Evolutionary conservation across 2,329 filamentous ascomycete species (phyloP).

Genomic region (Stenocarpella maydis): DNA sequence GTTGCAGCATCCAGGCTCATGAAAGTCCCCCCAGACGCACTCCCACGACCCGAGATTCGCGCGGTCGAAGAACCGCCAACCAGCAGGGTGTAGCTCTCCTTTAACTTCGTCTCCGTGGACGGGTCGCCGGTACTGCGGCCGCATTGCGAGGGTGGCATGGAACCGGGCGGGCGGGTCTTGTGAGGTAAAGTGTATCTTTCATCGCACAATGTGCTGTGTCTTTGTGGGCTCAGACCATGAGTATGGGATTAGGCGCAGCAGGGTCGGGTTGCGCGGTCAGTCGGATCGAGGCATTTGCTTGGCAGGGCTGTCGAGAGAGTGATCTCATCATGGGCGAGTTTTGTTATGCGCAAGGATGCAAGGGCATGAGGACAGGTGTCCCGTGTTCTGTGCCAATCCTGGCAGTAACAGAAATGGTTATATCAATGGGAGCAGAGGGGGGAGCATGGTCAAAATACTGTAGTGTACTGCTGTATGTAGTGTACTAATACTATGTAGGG

Average conservation of each 20-base stretch:
- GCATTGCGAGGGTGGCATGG: conserved; percentile 3
- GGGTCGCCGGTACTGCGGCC: neutral
- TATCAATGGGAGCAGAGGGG: neutral
- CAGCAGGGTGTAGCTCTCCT: no score
- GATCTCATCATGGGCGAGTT: neutral
- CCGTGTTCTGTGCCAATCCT: neutral
- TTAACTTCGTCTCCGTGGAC: no score
- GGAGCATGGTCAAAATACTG: neutral
- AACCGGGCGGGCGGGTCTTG: neutral
- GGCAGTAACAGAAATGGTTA: neutral
- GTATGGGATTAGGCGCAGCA: neutral
- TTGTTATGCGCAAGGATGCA: neutral
- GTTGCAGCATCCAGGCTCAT: no score
- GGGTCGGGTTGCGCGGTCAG: neutral
- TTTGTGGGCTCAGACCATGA: neutral
- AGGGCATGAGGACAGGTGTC: neutral
- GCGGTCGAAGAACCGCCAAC: accelerated
- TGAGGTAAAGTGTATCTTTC: neutral
- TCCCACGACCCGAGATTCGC: neutral
- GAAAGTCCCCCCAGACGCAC: neutral
- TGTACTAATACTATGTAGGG: no score
- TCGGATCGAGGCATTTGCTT: neutral
- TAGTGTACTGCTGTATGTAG: no score
- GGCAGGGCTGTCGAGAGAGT: neutral
- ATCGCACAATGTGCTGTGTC: no score